phyloP scores from a whole-genome alignment of 805 yeast genomes.

The Ogataea dorogensis region DNA sequence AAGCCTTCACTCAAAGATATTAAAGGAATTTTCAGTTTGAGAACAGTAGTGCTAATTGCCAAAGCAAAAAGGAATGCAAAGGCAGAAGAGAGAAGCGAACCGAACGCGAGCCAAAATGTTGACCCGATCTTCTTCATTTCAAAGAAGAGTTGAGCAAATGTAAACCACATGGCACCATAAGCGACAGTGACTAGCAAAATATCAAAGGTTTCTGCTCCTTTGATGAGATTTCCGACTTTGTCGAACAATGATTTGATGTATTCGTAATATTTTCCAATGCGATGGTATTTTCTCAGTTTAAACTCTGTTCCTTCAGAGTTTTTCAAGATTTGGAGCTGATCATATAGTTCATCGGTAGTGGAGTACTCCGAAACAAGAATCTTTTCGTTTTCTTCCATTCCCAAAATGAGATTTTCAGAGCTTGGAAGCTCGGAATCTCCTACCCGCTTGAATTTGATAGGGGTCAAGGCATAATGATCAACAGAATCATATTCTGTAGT shows the following conservation, averaged over 20 bases:
- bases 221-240: conserved; percentile 46
- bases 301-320: conserved; percentile 50
- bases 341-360: conserved; percentile 22
- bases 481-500: conserved; percentile 38
- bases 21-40: conserved; percentile 64
- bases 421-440: conserved; percentile 42
- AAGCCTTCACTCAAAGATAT: conserved; percentile 83
- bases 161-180: conserved; percentile 84
- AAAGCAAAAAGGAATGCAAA: conserved; percentile 84
- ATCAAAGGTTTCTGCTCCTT: conserved; percentile 83
- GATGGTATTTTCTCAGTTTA: conserved; percentile 58
- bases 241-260: conserved; percentile 41
- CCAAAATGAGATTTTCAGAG: conserved; percentile 38
- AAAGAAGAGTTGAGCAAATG: conserved; percentile 68
- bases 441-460: conserved; percentile 54
- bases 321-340: conserved; percentile 21
- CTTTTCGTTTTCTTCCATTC: conserved; percentile 43
- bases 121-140: conserved; percentile 81
- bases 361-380: conserved; percentile 36
- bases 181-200: conserved; percentile 76
- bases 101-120: conserved; percentile 79
- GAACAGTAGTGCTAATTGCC: conserved; percentile 53
- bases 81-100: conserved; percentile 73
- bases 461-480: conserved; percentile 49
- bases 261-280: conserved; percentile 55